Conservation (phyloP, 129 eudicot genomes). For the Escallonia herrerae region DNA sequence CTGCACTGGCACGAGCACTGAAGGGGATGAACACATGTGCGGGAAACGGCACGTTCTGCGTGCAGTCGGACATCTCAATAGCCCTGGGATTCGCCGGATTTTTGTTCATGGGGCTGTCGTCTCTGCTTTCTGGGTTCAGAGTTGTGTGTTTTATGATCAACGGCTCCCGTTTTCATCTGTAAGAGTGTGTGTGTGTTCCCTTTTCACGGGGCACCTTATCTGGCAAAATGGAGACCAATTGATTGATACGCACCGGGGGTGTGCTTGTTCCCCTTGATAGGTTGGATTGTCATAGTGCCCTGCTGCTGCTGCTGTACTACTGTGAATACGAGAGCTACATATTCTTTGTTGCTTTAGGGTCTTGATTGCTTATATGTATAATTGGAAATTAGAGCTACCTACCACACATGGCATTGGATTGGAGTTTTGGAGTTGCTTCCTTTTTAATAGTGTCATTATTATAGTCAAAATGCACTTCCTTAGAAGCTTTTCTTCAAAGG, state of each 20-base stretch:
- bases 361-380: no score
- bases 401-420: no score
- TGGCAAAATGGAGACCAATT: background rate
- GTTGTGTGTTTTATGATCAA: conserved; percentile 58
- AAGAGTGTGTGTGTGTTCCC: background rate
- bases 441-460: no score
- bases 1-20: conserved; percentile 49
- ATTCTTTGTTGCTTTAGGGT: no score
- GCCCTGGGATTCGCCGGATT: conserved; percentile 69
- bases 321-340: conserved; percentile 1
- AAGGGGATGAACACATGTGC: conserved; percentile 48
- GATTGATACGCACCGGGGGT: background rate
- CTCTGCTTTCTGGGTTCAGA: conserved; percentile 66
- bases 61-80: conserved; percentile 58
- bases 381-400: no score
- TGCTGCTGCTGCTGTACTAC: background rate
- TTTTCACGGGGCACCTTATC: no score
- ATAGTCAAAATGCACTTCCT: no score
- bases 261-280: background rate
- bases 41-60: conserved; percentile 43
- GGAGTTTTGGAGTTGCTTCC: no score
- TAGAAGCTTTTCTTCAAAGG: no score
- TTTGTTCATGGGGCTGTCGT: conserved; percentile 48
- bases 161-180: conserved; percentile 63
- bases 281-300: no score